Base-by-base conservation (phyloP, 306 rosid genomes). In the Lathyrus sativus region DNA sequence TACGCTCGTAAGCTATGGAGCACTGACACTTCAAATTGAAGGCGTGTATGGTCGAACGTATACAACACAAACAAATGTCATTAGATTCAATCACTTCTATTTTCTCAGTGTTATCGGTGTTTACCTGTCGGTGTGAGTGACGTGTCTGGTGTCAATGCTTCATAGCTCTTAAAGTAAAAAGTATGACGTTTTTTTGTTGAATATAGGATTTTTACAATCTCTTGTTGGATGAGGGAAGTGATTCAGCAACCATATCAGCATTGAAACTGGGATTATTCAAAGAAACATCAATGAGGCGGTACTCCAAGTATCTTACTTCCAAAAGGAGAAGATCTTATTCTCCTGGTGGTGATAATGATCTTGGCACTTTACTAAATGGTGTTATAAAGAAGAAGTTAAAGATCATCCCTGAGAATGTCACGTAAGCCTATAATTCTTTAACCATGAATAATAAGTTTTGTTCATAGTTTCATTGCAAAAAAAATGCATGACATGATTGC, bases 171-270 rank as follows among this genome's bases (percentile, higher is more conserved):
- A 11, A 22, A 37, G 42, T 42, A 68, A 11, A 11, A 41, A 9
- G 29, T 70, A 19, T 55, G 49, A 11, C 29, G 0, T 14, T 11
- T 65, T 69, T 65, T 81, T 50, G 22, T 48, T 31, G 65, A 63
- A 45, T 73, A 22, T 77, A 93, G 98, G 89, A 90, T 75, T 85
- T 93, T 28, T 93, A 93, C 65, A 90, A 93, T 66, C 80, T 93
- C 19, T 38, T 93, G 55, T 22, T 61, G 77, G 97, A 90, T 75
- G 11, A 65, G 0, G 85, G 82, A 57, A 57, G 74, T 66, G 83
- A 74, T 43, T 42, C 79, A 33, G 74, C 10, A 4, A 50, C 92
- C 38, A 24, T 65, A 22, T 48, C 79, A 72, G 71, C 83, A 29
- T 53, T 12, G 55, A 79, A 67, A 24, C n/a, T 59, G 55, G 80